These are phyloP conservation scores for Candida ortonii DNA, from an alignment of 805 yeast genomes.

Conservation along the genomic window DNA sequence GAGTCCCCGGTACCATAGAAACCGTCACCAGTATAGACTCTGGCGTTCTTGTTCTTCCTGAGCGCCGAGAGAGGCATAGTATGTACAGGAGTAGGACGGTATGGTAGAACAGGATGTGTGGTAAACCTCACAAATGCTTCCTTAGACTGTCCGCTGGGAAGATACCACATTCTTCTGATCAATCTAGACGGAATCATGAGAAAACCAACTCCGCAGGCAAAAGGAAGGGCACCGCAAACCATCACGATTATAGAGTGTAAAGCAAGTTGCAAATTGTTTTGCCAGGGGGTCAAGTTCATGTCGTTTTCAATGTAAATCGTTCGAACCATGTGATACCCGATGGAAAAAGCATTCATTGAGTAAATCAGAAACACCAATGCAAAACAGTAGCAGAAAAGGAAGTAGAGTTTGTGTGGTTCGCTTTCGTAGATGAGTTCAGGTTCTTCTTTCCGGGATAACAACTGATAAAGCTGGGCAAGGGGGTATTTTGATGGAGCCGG, in stretches of 20 bases:
- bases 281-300: slow-evolving; percentile 26
- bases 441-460: slow-evolving; percentile 45
- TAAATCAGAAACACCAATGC: slow-evolving; percentile 70
- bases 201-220: slow-evolving; percentile 38
- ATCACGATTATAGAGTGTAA: slow-evolving; percentile 34
- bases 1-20: slow-evolving; percentile 80
- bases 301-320: slow-evolving; percentile 31
- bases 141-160: slow-evolving; percentile 59
- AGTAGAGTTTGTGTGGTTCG: slow-evolving; percentile 78
- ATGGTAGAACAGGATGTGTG: slow-evolving; percentile 74
- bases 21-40: slow-evolving; percentile 85
- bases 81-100: slow-evolving; percentile 70
- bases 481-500: slow-evolving; percentile 65
- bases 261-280: slow-evolving; percentile 22
- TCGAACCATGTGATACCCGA: slow-evolving; percentile 30
- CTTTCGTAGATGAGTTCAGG: slow-evolving; percentile 81
- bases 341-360: slow-evolving; percentile 45
- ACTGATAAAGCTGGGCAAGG: slow-evolving; percentile 59
- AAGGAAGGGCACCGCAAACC: slow-evolving; percentile 41
- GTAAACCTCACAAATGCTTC: slow-evolving; percentile 51
- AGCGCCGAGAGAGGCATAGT: slow-evolving; percentile 60
- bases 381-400: slow-evolving; percentile 63
- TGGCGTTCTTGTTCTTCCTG: slow-evolving; percentile 55
- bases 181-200: slow-evolving; percentile 65
- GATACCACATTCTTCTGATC: slow-evolving; percentile 71